Conservation (phyloP, 495 filamentous ascomycete species). For the Xylaria telfairii region DNA sequence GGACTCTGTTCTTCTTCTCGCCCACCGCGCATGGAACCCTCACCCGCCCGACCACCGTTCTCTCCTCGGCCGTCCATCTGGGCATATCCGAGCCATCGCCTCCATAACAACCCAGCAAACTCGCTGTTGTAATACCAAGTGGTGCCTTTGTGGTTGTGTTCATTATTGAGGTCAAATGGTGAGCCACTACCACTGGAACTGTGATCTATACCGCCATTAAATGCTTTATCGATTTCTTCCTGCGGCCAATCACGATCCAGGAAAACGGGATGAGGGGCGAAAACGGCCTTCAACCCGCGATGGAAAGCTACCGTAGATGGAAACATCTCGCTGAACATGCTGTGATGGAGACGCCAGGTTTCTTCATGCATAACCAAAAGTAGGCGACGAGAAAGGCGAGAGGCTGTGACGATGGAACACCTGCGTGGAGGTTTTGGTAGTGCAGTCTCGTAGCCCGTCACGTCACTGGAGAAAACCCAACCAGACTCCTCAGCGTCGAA, state of each 20-base stretch:
- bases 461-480: conserved; percentile 85
- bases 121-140: conserved; percentile 96
- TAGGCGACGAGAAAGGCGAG: conserved; percentile 79
- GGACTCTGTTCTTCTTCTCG: conserved; percentile 67
- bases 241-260: conserved; percentile 81
- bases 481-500: conserved; percentile 87
- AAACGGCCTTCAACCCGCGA: conserved; percentile 94
- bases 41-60: conserved; percentile 70
- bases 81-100: conserved; percentile 84
- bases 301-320: conserved; percentile 83
- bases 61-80: conserved; percentile 66
- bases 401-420: conserved; percentile 82
- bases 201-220: conserved; percentile 85
- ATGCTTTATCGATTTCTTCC: conserved; percentile 74
- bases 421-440: conserved; percentile 75
- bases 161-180: conserved; percentile 76
- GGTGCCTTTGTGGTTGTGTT: conserved; percentile 87
- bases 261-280: conserved; percentile 88
- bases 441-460: conserved; percentile 80
- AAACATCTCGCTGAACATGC: conserved; percentile 96
- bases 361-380: conserved; percentile 89
- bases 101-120: conserved; percentile 83
- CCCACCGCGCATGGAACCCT: conserved; percentile 63
- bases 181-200: conserved; percentile 70
- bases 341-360: conserved; percentile 75